phyloP scores from a whole-genome alignment of 768 basidiomycete species.

The Boletus insuetus region DNA sequence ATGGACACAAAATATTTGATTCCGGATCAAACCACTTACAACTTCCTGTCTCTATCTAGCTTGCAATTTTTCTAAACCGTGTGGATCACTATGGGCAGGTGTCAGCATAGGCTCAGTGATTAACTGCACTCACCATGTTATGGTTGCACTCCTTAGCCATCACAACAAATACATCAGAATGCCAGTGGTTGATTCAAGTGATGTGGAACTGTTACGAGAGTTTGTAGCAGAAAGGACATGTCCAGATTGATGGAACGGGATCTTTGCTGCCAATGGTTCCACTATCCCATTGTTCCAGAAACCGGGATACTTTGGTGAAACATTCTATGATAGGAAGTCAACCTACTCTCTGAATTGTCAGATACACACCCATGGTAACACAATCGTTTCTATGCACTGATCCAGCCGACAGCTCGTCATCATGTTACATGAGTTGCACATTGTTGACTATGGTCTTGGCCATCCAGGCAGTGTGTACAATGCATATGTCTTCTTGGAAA shows the following conservation, averaged over 20 bases:
- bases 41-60: not conserved
- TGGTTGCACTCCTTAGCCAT: not conserved
- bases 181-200: not conserved
- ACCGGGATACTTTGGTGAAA: not conserved
- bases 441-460: conserved; percentile 1
- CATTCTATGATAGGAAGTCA: not conserved
- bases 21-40: not conserved
- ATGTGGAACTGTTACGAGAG: not conserved
- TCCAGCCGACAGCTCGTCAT: not conserved
- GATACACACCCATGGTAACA: no score
- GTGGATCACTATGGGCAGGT: not conserved
- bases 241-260: not conserved
- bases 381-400: no score
- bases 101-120: not conserved
- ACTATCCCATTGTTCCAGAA: not conserved
- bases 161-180: not conserved
- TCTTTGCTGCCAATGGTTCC: not conserved
- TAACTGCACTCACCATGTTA: not conserved
- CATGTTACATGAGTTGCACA: not conserved
- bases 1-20: no score
- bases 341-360: not conserved
- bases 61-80: no score
- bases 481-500: not conserved
- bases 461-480: not conserved
- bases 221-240: no score